Evolutionary conservation across 257 asterid genomes (phyloP).

Genomic region (Jasminum sambac): DNA sequence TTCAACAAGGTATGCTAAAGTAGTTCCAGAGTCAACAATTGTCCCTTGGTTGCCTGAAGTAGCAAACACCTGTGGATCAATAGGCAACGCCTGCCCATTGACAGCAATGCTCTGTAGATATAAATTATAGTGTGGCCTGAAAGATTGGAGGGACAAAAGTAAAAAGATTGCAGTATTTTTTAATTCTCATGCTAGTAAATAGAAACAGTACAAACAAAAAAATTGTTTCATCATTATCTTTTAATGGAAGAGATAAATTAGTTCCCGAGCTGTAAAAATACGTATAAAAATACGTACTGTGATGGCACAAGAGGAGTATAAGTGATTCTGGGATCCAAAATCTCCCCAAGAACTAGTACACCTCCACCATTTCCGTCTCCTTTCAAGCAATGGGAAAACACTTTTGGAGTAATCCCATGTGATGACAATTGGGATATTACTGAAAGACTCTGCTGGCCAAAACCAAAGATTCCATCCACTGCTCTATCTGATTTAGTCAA

Average conservation of each 20-base stretch:
- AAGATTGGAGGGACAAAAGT: conserved; percentile 14
- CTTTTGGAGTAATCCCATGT: conserved; percentile 72
- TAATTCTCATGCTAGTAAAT: not conserved
- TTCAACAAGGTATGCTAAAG: conserved; percentile 78
- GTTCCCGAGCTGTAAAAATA: conserved; percentile 25
- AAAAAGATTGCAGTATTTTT: not conserved
- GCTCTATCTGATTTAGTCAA: conserved; percentile 82
- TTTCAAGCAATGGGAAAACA: conserved; percentile 86
- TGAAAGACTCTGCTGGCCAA: conserved; percentile 78
- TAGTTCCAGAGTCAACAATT: conserved; percentile 83
- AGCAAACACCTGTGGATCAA: conserved; percentile 58
- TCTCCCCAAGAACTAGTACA: conserved; percentile 88
- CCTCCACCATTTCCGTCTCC: conserved; percentile 94
- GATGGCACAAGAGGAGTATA: conserved; percentile 95
- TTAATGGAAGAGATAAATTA: conserved; percentile 5
- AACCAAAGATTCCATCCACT: conserved; percentile 89
- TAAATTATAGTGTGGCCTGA: conserved; percentile 77
- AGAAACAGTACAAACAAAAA: conserved; percentile 5
- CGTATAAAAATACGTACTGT: conserved; percentile 83
- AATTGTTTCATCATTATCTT: conserved; percentile 13
- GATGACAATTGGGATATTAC: conserved; percentile 83
- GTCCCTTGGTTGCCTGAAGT: conserved; percentile 65
- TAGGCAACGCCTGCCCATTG: conserved; percentile 56
- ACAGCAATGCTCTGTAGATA: conserved; percentile 66
- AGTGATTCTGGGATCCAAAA: conserved; percentile 82